phyloP scores from a whole-genome alignment of 495 filamentous ascomycete genomes.

The Hypoxylon rickii region DNA sequence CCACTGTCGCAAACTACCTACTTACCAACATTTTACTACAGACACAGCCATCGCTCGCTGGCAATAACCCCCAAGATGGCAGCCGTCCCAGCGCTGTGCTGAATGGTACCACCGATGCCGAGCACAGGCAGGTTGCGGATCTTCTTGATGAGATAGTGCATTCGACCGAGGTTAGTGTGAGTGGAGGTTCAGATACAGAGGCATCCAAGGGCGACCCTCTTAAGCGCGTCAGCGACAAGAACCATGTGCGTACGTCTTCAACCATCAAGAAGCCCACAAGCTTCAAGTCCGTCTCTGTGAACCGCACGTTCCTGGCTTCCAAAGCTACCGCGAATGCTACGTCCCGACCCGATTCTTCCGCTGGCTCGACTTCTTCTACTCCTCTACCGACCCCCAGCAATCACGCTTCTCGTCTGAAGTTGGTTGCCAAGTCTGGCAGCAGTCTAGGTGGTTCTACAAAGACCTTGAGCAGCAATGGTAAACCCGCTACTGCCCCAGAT shows the following conservation, averaged over 20 bases:
- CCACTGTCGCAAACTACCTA: conserved; percentile 10
- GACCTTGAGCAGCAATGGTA: conserved; percentile 58
- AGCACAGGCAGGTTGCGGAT: conserved; percentile 57
- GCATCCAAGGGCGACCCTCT: conserved; percentile 55
- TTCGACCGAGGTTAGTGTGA: conserved; percentile 61
- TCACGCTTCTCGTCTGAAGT: conserved; percentile 51
- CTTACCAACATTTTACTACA: conserved; percentile 29
- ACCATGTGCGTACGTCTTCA: conserved; percentile 69
- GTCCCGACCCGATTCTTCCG: conserved; percentile 57
- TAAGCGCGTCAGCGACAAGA: conserved; percentile 57
- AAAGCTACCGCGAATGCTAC: conserved; percentile 48
- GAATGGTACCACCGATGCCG: conserved; percentile 53
- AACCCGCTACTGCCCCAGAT: conserved; percentile 59
- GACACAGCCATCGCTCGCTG: conserved; percentile 27
- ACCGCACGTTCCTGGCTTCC: conserved; percentile 78
- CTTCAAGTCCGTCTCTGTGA: conserved; percentile 95
- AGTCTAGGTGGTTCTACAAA: conserved; percentile 49
- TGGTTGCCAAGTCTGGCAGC: conserved; percentile 59
- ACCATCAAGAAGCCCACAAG: conserved; percentile 77
- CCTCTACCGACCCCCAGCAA: conserved; percentile 42
- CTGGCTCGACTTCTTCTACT: conserved; percentile 39
- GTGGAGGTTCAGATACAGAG: conserved; percentile 74
- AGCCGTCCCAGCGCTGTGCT: conserved; percentile 41
- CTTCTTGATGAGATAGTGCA: conserved; percentile 54
- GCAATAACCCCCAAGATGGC: conserved; percentile 51